A percentile compares a stretch with the other conserved stretches of the same genome.
phyloP scores from a whole-genome alignment of 768 basidiomycete species.

The Sistotremastrum suecicum region DNA sequence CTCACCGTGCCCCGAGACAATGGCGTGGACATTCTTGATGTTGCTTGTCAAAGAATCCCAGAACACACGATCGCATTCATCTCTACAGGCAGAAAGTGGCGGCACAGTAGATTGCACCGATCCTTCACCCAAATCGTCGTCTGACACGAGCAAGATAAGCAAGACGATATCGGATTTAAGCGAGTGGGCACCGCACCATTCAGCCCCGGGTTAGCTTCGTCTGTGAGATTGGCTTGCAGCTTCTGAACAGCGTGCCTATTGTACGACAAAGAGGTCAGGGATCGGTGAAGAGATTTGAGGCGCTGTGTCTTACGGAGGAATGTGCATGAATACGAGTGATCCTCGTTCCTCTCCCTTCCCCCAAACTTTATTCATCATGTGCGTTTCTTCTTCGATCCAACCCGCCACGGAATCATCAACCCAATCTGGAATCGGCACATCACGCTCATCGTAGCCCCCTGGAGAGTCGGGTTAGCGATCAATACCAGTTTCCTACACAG shows the following conservation, averaged over 20 bases:
- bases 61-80: slow-evolving; percentile 29
- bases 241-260: slow-evolving; percentile 20
- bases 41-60: slow-evolving; percentile 45
- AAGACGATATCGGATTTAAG: slow-evolving; percentile 22
- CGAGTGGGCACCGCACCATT: slow-evolving; percentile 22
- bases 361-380: slow-evolving; percentile 42
- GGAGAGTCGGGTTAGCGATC: not conserved
- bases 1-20: slow-evolving; percentile 60
- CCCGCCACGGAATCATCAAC: slow-evolving; percentile 46
- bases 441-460: slow-evolving; percentile 37
- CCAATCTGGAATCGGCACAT: slow-evolving; percentile 47
- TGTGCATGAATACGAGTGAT: slow-evolving; percentile 61
- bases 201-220: slow-evolving; percentile 26
- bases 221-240: slow-evolving; percentile 23
- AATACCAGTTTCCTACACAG: not conserved
- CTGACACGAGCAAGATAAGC: slow-evolving; percentile 18
- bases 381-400: slow-evolving; percentile 45
- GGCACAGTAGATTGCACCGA: slow-evolving; percentile 44
- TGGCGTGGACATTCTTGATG: slow-evolving; percentile 50
- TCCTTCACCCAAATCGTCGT: slow-evolving; percentile 35
- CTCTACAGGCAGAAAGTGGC: slow-evolving; percentile 26
- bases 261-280: not conserved
- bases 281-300: not conserved
- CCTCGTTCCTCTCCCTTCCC: slow-evolving; percentile 36
- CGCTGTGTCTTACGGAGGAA: slow-evolving; percentile 42